Evolutionary conservation across 192 early-diverging fungal genomes (phyloP).

Genomic region (Geranomyces michiganensis): DNA sequence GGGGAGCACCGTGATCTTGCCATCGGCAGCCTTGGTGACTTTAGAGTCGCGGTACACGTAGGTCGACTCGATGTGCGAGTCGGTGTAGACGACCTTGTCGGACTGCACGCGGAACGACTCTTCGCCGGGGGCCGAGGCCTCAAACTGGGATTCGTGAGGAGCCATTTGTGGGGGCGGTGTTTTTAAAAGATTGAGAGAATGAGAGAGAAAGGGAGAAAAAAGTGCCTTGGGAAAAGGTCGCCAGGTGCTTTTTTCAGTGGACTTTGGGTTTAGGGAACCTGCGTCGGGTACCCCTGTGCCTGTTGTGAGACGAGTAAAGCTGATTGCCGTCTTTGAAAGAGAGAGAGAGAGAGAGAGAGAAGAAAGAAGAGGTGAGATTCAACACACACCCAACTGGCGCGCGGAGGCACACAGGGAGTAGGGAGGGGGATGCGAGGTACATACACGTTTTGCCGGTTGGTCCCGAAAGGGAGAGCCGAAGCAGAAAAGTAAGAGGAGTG

Average conservation of each 20-base stretch:
- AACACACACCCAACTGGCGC: neutral
- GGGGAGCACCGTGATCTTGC: constrained; percentile 76
- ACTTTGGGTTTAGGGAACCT: constrained; percentile 70
- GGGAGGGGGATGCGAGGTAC: neutral
- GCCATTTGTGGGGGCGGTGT: constrained; percentile 24
- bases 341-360: neutral
- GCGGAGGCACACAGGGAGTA: neutral
- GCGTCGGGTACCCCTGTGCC: constrained; percentile 74
- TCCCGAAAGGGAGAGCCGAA: constrained; percentile 1
- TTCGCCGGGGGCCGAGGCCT: constrained; percentile 10
- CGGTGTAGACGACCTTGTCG: constrained; percentile 86
- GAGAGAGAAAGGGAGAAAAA: constrained; percentile 39
- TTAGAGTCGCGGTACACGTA: constrained; percentile 91
- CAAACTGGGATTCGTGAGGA: constrained; percentile 27
- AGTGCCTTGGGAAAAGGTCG: constrained; percentile 34
- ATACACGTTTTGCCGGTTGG: constrained; percentile 6
- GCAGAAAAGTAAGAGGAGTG: constrained; percentile 15
- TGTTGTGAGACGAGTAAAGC: constrained; percentile 79
- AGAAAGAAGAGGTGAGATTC: neutral
- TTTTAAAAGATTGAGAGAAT: constrained; percentile 5
- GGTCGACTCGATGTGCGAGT: constrained; percentile 75
- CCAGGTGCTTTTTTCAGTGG: constrained; percentile 19
- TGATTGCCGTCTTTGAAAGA: constrained; percentile 70
- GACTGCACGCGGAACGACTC: constrained; percentile 80
- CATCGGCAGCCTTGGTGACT: constrained; percentile 63